Evolutionary conservation across 371 early-diverging fungal species (phyloP), one percentile per base, ranked within the genome.

Genomic region (Mucor saturninus): DNA sequence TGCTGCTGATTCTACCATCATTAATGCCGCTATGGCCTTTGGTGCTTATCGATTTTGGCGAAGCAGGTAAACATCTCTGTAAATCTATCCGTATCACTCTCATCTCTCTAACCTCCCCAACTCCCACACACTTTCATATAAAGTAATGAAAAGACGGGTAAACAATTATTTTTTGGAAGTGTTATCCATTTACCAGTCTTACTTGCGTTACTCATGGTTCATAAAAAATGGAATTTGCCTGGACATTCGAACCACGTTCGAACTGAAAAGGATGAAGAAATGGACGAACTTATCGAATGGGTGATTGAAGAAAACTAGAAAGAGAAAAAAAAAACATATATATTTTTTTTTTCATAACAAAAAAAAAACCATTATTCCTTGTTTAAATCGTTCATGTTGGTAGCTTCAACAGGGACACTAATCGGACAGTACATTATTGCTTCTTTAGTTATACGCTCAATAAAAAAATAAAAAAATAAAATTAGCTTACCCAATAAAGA

Each of bases 121-220:
- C 21, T 21, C 21, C 21, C 21, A 21, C 21, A 21, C 21, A 38
- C 6, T 8, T 38, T 2, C 39, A 38, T 38, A 38, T 53, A 49
- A 40, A 79, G 79, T 60, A 89, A 88, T 64, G 92, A 94, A 50
- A 91, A 91, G 73, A 86, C 83, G 4, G 95, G 93, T 26, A 74
- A 95, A n/a, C 86, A 89, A 40, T 74, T 97, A 62, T 97, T 98
- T 76, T 98, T 97, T 79, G 89, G 88, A 35, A 93, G 93, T 68
- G 65, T 98, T 45, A 80, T 95, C 37, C 93, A 97, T 68, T 72
- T 98, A 62, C 97, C 97, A 0, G 76, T 96, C 1, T 65, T 93
- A 29, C 71, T 97, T 54, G 93, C 86, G 4, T 79, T 97, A 49
- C 80, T 97, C 78, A 90, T 98, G 88, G 61, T 91, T 21, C 97